A percentile compares a stretch with the other conserved stretches of the same genome.
These are phyloP conservation scores for Ascochyta rabiei DNA, from an alignment of 2,329 filamentous ascomycete genomes.

Conservation along the genomic window DNA sequence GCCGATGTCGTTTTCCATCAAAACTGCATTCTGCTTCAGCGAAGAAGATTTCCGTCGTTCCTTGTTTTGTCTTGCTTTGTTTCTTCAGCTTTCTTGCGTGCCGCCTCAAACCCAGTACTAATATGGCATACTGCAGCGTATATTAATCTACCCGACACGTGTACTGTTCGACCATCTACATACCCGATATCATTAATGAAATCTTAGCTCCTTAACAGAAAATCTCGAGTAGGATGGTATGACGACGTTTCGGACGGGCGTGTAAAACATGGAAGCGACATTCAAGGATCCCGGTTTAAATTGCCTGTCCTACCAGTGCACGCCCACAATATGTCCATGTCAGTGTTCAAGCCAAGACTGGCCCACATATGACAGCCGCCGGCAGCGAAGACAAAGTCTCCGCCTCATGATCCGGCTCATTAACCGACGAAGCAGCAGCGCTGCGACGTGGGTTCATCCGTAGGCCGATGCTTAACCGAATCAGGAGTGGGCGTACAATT, in stretches of 20 bases:
- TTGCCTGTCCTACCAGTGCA: conserved; percentile 28
- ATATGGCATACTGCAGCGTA: conserved; percentile 38
- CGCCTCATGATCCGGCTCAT: conserved; percentile 27
- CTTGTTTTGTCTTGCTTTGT: conserved; percentile 9
- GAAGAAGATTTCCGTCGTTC: not conserved
- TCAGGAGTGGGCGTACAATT: conserved; percentile 26
- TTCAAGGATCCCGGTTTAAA: conserved; percentile 28
- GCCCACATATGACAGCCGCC: conserved; percentile 25
- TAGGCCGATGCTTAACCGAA: conserved; percentile 30
- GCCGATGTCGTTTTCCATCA: too few species aligned
- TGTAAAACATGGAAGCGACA: conserved; percentile 11
- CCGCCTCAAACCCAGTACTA: conserved; percentile 25
- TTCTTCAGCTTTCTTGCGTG: conserved; percentile 11
- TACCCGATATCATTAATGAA: conserved; percentile 9
- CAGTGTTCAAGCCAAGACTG: conserved; percentile 24
- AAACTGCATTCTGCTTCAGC: too few species aligned
- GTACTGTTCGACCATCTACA: conserved; percentile 23
- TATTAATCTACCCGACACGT: conserved; percentile 42
- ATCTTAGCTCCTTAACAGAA: not conserved
- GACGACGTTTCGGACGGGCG: conserved; percentile 7
- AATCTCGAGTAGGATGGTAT: not conserved
- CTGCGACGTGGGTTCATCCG: conserved; percentile 36
- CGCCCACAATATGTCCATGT: conserved; percentile 23
- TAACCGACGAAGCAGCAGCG: conserved; percentile 25
- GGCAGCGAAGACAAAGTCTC: conserved; percentile 24